A percentile compares a stretch with the other conserved stretches of the same genome.
phyloP scores from a whole-genome alignment of 306 rosid genomes.

The Trifolium dubium region DNA sequence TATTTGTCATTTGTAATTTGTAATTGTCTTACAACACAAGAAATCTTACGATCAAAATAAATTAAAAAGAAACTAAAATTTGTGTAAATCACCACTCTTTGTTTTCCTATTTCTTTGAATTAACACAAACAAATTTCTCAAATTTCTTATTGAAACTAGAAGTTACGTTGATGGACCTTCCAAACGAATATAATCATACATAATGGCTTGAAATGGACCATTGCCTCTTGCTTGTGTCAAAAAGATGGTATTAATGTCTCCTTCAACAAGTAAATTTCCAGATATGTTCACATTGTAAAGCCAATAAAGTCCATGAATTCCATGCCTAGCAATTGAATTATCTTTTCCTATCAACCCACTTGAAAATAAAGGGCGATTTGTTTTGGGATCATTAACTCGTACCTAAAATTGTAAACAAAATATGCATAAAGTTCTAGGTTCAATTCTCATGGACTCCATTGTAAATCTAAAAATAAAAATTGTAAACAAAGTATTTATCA shows the following conservation, averaged over 20 bases:
- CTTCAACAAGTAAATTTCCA: slow-evolving; percentile 56
- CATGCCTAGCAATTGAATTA: slow-evolving; percentile 93
- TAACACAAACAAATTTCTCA: slow-evolving; percentile 3
- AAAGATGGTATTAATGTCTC: slow-evolving; percentile 73
- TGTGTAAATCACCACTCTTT: not conserved
- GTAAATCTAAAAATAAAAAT: not conserved
- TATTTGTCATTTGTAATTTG: not conserved
- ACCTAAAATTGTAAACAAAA: slow-evolving; percentile 53
- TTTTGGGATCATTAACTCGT: slow-evolving; percentile 72
- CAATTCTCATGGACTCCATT: too few relatives aligned
- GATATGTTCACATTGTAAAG: slow-evolving; percentile 58
- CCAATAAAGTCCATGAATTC: slow-evolving; percentile 91
- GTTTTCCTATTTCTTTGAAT: slow-evolving; percentile 1
- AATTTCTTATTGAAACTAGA: slow-evolving; percentile 9
- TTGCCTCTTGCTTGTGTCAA: slow-evolving; percentile 72
- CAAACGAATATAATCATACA: slow-evolving; percentile 90
- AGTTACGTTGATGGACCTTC: slow-evolving; percentile 58
- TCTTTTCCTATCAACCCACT: slow-evolving; percentile 90
- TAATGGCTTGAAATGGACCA: slow-evolving; percentile 75
- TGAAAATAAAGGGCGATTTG: slow-evolving; percentile 64
- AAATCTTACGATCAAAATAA: slow-evolving; percentile 2
- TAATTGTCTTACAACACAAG: slow-evolving; percentile 10
- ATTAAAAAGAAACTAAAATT: not conserved
- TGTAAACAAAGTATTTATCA: slow-evolving; percentile 12
- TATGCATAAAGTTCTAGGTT: not conserved